Base-by-base conservation (phyloP, 331 rosid species). In the Telfairia occidentalis region DNA sequence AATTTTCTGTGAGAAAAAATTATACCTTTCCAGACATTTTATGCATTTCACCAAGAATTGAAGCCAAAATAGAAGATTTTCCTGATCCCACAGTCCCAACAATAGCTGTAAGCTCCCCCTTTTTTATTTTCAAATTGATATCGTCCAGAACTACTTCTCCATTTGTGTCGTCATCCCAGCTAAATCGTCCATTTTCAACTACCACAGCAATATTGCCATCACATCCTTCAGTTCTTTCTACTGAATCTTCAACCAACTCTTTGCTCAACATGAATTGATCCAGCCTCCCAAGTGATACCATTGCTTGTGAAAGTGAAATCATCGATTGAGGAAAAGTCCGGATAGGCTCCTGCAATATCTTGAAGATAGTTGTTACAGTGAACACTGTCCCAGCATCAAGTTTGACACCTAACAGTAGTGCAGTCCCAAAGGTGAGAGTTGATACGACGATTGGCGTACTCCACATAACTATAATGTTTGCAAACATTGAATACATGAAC, bases 1-100 rank as follows among this genome's bases (percentile, higher is more conserved):
- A 67, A 32, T 48, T 23, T 26, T 24, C 26, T 6, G 45, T 1
- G 38, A 69, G 40, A 69, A 70, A 1, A 70, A 37, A 21, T 46
- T 80, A 80, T 87, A 93, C 98, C 98, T 83, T 88, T 79, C 97
- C 98, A 0, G 96, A 83, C 76, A 81, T 70, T 80, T 79, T 90
- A 83, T 84, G 88, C 97, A 93, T 93, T 81, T 93, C 98, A 9
- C 97, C 97, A 7, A 93, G 94, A 88, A 93, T 77, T 57, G 98
- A 83, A 2, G 96, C 87, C 30, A 93, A 87, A 34, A 93, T 86
- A 58, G 98, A 93, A 79, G 97, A 90, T 53, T 93, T 93, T 34
- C 97, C 98, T 0, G 96, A 86, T 21, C 98, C 98, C 1, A 93
- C 97, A 5, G 92, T 93, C 71, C 98, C 98, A 23, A 90, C 98